These are phyloP conservation scores for Trichothecium roseum DNA, from an alignment of 2,329 filamentous ascomycete genomes.

Conservation along the genomic window DNA sequence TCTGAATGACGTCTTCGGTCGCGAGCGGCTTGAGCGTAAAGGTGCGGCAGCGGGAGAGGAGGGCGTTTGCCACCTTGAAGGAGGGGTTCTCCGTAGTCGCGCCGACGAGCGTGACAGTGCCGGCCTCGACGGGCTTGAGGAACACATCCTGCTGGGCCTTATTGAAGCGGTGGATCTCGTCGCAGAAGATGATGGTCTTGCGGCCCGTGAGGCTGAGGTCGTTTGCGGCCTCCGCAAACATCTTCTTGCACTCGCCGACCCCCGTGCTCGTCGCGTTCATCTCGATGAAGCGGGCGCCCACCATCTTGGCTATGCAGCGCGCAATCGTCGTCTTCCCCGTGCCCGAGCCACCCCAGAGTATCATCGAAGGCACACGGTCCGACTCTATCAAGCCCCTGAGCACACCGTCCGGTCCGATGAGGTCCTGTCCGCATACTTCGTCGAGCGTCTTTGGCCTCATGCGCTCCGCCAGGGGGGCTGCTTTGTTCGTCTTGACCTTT, in stretches of 20 bases:
- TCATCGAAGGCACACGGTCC: slow-evolving; percentile 84
- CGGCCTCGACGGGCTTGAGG: slow-evolving; percentile 80
- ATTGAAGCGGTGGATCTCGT: slow-evolving; percentile 88
- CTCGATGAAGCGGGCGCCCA: slow-evolving; percentile 81
- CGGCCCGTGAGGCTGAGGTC: slow-evolving; percentile 74
- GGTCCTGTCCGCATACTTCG: slow-evolving; percentile 81
- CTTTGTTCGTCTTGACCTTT: slow-evolving; percentile 57
- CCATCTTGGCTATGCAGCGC: slow-evolving; percentile 73
- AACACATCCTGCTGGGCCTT: slow-evolving; percentile 95
- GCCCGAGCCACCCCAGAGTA: slow-evolving; percentile 77
- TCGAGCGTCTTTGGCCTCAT: slow-evolving; percentile 82
- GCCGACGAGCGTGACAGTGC: slow-evolving; percentile 82
- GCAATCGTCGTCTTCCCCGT: slow-evolving; percentile 90
- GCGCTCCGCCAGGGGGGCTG: slow-evolving; percentile 81
- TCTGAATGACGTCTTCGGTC: slow-evolving; percentile 59
- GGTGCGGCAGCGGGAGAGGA: slow-evolving; percentile 81
- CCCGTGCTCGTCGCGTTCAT: slow-evolving; percentile 89
- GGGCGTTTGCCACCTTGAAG: slow-evolving; percentile 81
- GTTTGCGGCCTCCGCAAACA: slow-evolving; percentile 74
- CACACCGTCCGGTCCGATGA: slow-evolving; percentile 77
- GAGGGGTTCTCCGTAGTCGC: slow-evolving; percentile 96
- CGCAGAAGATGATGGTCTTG: slow-evolving; percentile 94
- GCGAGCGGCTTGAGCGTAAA: slow-evolving; percentile 75
- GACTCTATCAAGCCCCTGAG: slow-evolving; percentile 78
- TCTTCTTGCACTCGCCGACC: slow-evolving; percentile 83